Evolutionary conservation across 345 rosid genomes (phyloP).

Genomic region (Syzygium jambos): DNA sequence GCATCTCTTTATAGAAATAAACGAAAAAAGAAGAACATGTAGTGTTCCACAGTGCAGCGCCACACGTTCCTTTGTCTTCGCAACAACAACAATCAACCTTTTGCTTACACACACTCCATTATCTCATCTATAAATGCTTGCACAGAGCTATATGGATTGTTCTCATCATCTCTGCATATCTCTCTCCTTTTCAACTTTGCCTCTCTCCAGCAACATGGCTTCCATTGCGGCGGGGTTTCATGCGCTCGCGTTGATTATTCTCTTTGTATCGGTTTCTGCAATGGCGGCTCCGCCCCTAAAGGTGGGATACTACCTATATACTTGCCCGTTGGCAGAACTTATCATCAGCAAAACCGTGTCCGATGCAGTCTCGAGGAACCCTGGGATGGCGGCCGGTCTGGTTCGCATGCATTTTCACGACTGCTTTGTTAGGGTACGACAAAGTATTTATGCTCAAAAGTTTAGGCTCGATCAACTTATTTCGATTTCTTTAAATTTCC

Average conservation of each 20-base stretch:
- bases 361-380: not conserved
- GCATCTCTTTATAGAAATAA: not conserved
- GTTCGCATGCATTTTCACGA: slow-evolving; percentile 22
- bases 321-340: slow-evolving; percentile 13
- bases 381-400: slow-evolving; percentile 4
- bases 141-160: not conserved
- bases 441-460: not conserved
- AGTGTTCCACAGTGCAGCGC: not conserved
- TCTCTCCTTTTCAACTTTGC: not conserved
- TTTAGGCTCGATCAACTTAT: not conserved
- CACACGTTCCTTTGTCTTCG: not conserved
- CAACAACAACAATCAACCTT: not conserved
- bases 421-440: slow-evolving; percentile 19
- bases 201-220: not conserved
- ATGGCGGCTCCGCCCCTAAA: not conserved
- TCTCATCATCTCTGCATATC: not conserved
- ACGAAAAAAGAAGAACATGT: not conserved
- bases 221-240: not conserved
- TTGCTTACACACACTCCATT: not conserved
- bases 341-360: not conserved
- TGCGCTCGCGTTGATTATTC: not conserved
- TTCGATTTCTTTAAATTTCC: not conserved
- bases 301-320: slow-evolving; percentile 5
- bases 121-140: not conserved
- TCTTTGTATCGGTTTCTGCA: not conserved